These are phyloP conservation scores for Tinospora cordifolia DNA, from an alignment of 164 flowering plant species.

Conservation along the genomic window DNA sequence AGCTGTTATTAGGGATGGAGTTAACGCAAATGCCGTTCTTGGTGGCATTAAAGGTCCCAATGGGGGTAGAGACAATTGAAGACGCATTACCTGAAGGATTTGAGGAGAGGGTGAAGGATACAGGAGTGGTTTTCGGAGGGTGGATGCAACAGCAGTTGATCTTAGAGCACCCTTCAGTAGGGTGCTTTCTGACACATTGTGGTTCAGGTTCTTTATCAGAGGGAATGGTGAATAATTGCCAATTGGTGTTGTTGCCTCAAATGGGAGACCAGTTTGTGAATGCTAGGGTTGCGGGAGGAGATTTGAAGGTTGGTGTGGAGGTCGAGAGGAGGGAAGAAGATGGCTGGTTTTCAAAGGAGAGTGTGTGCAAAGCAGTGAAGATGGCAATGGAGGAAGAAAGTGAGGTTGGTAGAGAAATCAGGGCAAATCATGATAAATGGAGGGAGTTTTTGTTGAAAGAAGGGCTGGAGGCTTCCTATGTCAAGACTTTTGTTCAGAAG, in stretches of 20 bases:
- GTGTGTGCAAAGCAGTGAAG: slow-evolving; percentile 29
- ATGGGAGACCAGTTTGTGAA: slow-evolving; percentile 37
- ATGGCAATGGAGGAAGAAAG: slow-evolving; percentile 30
- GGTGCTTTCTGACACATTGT: slow-evolving; percentile 52
- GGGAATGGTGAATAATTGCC: slow-evolving; percentile 34
- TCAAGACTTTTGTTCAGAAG: slow-evolving; percentile 24
- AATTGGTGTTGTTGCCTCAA: slow-evolving; percentile 38
- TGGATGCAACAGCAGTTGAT: slow-evolving; percentile 25
- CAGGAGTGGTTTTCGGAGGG: slow-evolving; percentile 9
- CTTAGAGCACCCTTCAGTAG: slow-evolving; percentile 35
- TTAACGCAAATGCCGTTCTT: slow-evolving; percentile 12
- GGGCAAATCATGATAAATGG: slow-evolving; percentile 30
- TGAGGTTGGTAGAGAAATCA: slow-evolving; percentile 26
- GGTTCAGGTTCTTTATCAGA: slow-evolving; percentile 44
- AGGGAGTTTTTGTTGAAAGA: slow-evolving; percentile 22
- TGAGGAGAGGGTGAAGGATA: slow-evolving; percentile 8
- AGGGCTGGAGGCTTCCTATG: slow-evolving; percentile 27
- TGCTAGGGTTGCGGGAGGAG: slow-evolving; percentile 31
- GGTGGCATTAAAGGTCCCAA: slow-evolving; percentile 1
- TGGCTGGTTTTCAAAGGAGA: slow-evolving; percentile 34
- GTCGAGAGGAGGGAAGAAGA: slow-evolving; percentile 42
- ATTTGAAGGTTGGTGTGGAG: slow-evolving; percentile 40
- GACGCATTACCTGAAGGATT: slow-evolving; percentile 14
- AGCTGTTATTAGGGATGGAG: slow-evolving; percentile 12
- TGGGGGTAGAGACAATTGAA: not conserved